These are phyloP conservation scores for Phytophthora quininea DNA, from an alignment of 352 stramenopile species.

Conservation along the genomic window DNA sequence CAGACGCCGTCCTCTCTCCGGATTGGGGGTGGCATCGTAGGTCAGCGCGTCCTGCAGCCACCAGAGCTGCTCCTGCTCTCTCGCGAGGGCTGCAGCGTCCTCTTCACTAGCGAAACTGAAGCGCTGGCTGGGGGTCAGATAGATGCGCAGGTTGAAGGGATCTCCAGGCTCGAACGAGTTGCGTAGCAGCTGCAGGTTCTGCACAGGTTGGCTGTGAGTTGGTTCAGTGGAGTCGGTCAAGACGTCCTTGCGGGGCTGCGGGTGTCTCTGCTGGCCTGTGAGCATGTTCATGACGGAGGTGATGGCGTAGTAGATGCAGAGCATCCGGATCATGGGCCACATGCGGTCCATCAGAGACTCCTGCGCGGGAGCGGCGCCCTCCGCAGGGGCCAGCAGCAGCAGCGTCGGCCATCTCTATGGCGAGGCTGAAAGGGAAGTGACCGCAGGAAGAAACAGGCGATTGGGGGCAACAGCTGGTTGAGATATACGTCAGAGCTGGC, in stretches of 20 bases:
- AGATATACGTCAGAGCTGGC: no score
- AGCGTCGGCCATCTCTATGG: conserved; percentile 22
- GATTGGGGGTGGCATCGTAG: conserved; percentile 60
- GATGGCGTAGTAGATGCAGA: conserved; percentile 87
- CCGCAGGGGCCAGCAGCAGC: conserved; percentile 8
- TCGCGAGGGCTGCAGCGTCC: conserved; percentile 21
- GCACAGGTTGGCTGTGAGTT: background rate
- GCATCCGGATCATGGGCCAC: conserved; percentile 72
- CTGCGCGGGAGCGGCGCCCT: conserved; percentile 25
- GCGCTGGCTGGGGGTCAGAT: conserved; percentile 49
- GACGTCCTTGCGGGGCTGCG: background rate
- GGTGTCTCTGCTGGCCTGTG: conserved; percentile 19
- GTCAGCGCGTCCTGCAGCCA: conserved; percentile 61
- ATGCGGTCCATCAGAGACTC: conserved; percentile 62
- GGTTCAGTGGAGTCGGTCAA: conserved; percentile 3
- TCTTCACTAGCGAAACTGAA: conserved; percentile 60
- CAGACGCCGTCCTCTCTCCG: conserved; percentile 58
- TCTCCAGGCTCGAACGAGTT: conserved; percentile 72
- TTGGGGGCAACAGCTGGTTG: conserved; percentile 7
- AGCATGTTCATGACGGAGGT: conserved; percentile 59
- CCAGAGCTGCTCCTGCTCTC: conserved; percentile 63
- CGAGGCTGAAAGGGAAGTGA: background rate
- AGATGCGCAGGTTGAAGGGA: conserved; percentile 65
- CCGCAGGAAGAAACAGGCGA: conserved; percentile 4
- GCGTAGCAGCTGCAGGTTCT: conserved; percentile 23